Conservation (phyloP, 2,329 filamentous ascomycete genomes). For the Exserohilum turcica region DNA sequence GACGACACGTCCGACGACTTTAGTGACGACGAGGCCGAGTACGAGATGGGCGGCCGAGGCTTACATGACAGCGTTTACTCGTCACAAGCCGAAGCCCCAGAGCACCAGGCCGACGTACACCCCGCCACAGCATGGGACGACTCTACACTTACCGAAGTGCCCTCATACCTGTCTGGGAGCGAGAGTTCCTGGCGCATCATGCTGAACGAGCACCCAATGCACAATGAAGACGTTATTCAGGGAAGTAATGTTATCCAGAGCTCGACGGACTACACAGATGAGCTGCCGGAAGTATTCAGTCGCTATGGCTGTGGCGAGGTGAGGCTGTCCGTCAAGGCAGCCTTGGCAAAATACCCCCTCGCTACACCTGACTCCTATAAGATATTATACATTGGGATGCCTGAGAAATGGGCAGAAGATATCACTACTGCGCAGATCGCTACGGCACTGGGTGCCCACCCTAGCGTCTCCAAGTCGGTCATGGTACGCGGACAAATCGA, state of each 20-base stretch:
- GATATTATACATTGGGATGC: slow-evolving; percentile 41
- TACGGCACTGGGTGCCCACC: slow-evolving; percentile 39
- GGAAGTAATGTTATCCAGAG: slow-evolving; percentile 30
- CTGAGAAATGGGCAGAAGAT: slow-evolving; percentile 38
- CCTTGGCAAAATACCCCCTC: slow-evolving; percentile 32
- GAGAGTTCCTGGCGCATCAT: slow-evolving; percentile 26
- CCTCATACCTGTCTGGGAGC: slow-evolving; percentile 30
- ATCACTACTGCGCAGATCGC: slow-evolving; percentile 38
- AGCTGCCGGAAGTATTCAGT: slow-evolving; percentile 32
- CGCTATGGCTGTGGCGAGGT: slow-evolving; percentile 36
- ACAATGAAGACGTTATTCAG: slow-evolving; percentile 16
- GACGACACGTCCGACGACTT: slow-evolving; percentile 41
- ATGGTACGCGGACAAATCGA: slow-evolving; percentile 44
- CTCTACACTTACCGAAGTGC: slow-evolving; percentile 40
- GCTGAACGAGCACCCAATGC: slow-evolving; percentile 32
- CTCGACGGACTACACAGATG: slow-evolving; percentile 28
- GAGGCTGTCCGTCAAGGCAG: slow-evolving; percentile 36
- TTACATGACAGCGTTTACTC: slow-evolving; percentile 28
- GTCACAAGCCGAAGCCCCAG: slow-evolving; percentile 21
- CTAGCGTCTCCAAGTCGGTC: slow-evolving; percentile 41
- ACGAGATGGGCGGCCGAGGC: slow-evolving; percentile 28
- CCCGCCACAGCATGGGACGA: slow-evolving; percentile 27
- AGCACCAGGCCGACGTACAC: slow-evolving; percentile 24
- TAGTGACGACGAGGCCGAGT: slow-evolving; percentile 40
- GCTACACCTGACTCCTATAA: slow-evolving; percentile 37